These are phyloP conservation scores for Mycena indigotica DNA, from an alignment of 768 basidiomycete genomes.

Conservation along the genomic window DNA sequence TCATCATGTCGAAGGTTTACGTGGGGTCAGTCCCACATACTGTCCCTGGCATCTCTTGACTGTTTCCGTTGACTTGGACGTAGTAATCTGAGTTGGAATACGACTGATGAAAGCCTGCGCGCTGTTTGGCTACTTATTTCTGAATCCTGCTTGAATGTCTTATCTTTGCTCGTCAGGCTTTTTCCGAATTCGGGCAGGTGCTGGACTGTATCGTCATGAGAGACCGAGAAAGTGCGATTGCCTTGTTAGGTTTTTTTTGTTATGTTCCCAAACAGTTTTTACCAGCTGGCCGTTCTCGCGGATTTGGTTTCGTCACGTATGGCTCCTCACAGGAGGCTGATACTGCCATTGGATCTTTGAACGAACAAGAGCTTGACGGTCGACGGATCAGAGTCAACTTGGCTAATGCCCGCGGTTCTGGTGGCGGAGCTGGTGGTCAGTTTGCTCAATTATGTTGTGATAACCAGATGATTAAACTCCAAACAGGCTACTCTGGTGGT, in stretches of 20 bases:
- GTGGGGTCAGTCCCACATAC: constrained; percentile 86
- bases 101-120: constrained; percentile 89
- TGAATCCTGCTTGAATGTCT: constrained; percentile 42
- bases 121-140: constrained; percentile 77
- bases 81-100: constrained; percentile 96
- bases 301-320: constrained; percentile 95
- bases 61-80: constrained; percentile 50
- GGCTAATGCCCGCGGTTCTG: constrained; percentile 67
- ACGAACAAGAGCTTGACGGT: constrained; percentile 94
- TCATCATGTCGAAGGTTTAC: constrained; percentile 84
- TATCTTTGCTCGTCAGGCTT: constrained; percentile 72
- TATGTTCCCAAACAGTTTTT: background rate
- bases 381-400: constrained; percentile 88
- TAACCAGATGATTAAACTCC: constrained; percentile 12
- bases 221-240: constrained; percentile 75
- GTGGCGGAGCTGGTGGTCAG: constrained; percentile 49
- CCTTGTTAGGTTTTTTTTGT: background rate
- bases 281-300: constrained; percentile 82
- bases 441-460: too few relatives aligned
- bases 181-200: constrained; percentile 73
- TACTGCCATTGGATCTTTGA: constrained; percentile 71
- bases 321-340: constrained; percentile 64
- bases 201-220: constrained; percentile 95
- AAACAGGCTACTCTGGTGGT: constrained; percentile 24
- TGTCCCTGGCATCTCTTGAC: constrained; percentile 50